phyloP scores from a whole-genome alignment of 1,284 basidiomycete species.

The Cutaneotrichosporon cavernicola region DNA sequence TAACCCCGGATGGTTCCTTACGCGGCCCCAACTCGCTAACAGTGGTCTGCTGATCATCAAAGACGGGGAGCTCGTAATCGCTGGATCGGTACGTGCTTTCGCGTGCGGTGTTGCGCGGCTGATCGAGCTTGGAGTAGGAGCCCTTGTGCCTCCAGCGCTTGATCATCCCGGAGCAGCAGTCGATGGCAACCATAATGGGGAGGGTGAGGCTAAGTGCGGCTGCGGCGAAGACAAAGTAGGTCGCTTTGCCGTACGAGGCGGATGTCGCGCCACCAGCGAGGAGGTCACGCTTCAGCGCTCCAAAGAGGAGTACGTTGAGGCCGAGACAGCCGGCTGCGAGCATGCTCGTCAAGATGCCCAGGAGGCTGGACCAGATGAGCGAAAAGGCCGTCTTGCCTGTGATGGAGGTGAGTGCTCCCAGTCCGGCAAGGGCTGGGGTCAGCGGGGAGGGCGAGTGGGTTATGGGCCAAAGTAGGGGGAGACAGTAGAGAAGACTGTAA shows the following conservation, averaged over 20 bases:
- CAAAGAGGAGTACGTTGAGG: background rate
- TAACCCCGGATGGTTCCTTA: too few relatives aligned
- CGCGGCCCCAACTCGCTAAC: background rate
- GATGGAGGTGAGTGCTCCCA: slow-evolving; percentile 3
- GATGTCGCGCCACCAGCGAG: background rate
- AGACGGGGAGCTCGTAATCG: background rate
- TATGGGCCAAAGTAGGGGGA: background rate
- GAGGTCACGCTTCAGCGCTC: background rate
- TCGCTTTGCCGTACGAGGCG: background rate
- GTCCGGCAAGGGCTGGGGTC: background rate
- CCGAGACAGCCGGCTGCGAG: background rate
- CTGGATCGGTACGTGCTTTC: background rate
- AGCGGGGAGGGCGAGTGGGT: background rate
- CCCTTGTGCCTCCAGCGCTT: background rate
- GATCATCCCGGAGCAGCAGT: background rate
- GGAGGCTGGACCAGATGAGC: slow-evolving; percentile 1
- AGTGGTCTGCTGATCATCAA: background rate
- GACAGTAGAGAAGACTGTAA: background rate
- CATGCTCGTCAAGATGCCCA: background rate
- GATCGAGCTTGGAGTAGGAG: background rate
- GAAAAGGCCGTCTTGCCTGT: background rate
- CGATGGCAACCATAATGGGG: background rate
- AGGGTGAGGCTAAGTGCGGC: background rate
- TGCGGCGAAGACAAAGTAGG: background rate
- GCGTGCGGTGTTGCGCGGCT: background rate